Conservation (phyloP, 306 rosid species). For the Quillaja saponaria region DNA sequence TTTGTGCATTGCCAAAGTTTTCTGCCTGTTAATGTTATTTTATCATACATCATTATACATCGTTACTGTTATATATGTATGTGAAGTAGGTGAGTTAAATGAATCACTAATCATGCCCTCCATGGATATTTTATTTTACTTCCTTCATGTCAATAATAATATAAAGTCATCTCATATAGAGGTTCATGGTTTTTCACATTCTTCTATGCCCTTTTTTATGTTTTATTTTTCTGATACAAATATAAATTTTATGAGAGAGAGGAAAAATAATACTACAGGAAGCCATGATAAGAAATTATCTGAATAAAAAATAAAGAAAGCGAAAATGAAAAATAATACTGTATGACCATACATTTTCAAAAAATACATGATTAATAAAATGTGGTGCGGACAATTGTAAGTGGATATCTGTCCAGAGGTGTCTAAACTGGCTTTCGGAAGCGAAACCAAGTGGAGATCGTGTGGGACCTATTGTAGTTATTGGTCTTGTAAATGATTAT, state of each 20-base stretch:
- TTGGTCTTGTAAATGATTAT: constrained; percentile 59
- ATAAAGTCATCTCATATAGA: background rate
- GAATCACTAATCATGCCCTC: background rate
- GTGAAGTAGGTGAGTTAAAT: constrained; percentile 11
- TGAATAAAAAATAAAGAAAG: no score
- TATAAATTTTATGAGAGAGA: no score
- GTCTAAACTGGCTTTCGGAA: constrained; percentile 67
- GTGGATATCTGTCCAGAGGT: constrained; percentile 70
- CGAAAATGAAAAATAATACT: background rate
- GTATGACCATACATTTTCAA: background rate
- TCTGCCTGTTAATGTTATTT: background rate
- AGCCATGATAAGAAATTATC: no score
- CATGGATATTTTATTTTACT: background rate
- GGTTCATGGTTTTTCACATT: constrained; percentile 1
- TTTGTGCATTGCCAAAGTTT: constrained; percentile 1
- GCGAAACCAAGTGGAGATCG: constrained; percentile 58
- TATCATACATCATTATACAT: no score
- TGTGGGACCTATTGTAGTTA: constrained; percentile 62
- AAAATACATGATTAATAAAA: background rate
- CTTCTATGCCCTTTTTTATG: no score
- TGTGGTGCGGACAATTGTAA: constrained; percentile 48
- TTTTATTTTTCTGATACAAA: background rate
- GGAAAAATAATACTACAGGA: no score
- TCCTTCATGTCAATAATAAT: background rate
- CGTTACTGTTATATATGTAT: background rate